Evolutionary conservation across 1,139 yeast species (phyloP), one percentile per base, ranked within the genome.

Genomic region (Kodamaea ohmeri): DNA sequence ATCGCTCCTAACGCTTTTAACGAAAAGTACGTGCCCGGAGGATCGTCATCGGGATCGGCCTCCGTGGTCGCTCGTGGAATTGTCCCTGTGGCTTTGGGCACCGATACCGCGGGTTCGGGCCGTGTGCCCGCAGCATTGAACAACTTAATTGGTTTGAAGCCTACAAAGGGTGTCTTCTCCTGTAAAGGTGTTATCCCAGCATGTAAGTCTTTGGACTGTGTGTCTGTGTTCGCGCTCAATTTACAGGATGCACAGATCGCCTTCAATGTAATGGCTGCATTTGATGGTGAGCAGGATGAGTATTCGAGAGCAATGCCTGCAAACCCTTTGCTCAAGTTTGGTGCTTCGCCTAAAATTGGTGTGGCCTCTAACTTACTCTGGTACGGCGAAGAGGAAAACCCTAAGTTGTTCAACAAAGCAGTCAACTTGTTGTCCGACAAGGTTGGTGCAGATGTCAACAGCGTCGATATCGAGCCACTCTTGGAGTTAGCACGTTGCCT

Each of bases 81-180:
- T 39, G 96, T 86, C 13, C 96, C 97, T 19, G 53, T 90, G 37
- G 73, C 96, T 2, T 71, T 92, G 50, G 97, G 97, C 35, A 90
- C 97, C 6, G 98, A 92, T 57, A 92, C 98, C 32, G 97, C 97
- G n/a, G 98, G 98, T 17, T 86, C 96, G 9, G 97, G 97, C 34
- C 76, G 97, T 55, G 97, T 92, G 21, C 98, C 98, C 18, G 97
- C 97, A n/a, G 92, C 89, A 17, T 72, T 90, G 50, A 92, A 92
- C 71, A 90, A 90, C 59, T 63, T 92, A 51, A 74, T 92, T 47
- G 97, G 97, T 11, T 73, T 92, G 44, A 92, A 92, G 60, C 97
- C 98, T 24, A 82, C 97, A 2, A 80, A 81, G 46, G 98, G 97
- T 32, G 79, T 80, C 1, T 80, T 90, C 50, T 84, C 95, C 8